Percentiles rank a stretch among this genome's conserved stretches.
These are phyloP conservation scores for Phaeodactylum tricornutum DNA, from an alignment of 108 stramenopile species.

Conservation along the genomic window DNA sequence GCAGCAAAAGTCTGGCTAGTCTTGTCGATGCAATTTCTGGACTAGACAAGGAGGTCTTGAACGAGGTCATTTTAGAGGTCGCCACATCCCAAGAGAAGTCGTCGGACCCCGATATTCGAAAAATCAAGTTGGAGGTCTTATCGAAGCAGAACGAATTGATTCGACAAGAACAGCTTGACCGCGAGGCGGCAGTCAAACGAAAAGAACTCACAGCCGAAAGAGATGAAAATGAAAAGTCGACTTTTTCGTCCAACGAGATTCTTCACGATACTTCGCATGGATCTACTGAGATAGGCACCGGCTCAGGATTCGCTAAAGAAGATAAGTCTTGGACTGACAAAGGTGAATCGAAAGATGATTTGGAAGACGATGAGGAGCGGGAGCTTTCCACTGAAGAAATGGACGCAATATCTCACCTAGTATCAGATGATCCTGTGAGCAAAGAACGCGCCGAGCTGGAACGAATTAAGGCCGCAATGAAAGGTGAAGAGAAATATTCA, in stretches of 20 bases:
- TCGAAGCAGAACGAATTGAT: constrained; percentile 74
- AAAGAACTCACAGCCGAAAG: constrained; percentile 26
- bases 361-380: constrained; percentile 12
- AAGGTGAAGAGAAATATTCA: constrained; percentile 24
- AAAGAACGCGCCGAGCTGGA: constrained; percentile 65
- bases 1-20: constrained; percentile 50
- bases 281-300: not conserved
- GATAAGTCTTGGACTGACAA: not conserved
- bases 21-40: constrained; percentile 89
- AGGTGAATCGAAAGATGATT: constrained; percentile 5
- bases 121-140: constrained; percentile 74
- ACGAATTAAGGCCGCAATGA: constrained; percentile 59
- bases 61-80: constrained; percentile 91
- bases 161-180: constrained; percentile 55
- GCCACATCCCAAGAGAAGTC: constrained; percentile 78
- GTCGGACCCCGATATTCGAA: constrained; percentile 56
- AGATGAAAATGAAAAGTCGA: constrained; percentile 19
- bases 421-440: constrained; percentile 68
- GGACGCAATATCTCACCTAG: constrained; percentile 71
- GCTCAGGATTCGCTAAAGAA: not conserved
- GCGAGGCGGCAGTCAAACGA: constrained; percentile 46
- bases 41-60: constrained; percentile 89
- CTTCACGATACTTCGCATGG: not conserved
- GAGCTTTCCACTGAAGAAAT: constrained; percentile 64
- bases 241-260: constrained; percentile 5